A percentile compares a stretch with the other conserved stretches of the same genome.
Evolutionary conservation across 1,284 basidiomycete species (phyloP).

Genomic region (Ustilago esculenta): DNA sequence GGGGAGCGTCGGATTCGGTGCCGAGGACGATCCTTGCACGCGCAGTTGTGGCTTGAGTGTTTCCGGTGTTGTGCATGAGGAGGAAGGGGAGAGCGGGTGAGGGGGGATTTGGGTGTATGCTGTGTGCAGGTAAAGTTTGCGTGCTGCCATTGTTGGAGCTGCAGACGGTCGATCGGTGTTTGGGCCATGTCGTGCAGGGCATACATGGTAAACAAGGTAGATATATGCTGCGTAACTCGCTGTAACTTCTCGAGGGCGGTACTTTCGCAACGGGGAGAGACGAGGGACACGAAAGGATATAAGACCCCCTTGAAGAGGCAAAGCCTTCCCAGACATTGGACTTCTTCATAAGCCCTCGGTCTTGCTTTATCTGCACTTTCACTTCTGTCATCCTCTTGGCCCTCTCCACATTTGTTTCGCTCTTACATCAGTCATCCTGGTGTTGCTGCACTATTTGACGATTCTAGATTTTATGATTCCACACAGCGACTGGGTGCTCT

Average conservation of each 20-base stretch:
- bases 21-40: constrained; percentile 2
- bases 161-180: constrained; percentile 26
- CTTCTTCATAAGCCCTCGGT: no score
- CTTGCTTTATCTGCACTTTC: constrained; percentile 7
- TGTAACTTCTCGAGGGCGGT: not conserved
- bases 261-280: no score
- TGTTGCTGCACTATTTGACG: not conserved
- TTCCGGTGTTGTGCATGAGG: not conserved
- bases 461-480: constrained; percentile 32
- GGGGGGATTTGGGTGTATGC: constrained; percentile 20
- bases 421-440: not conserved
- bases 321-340: no score
- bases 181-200: constrained; percentile 7
- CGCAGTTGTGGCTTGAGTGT: constrained; percentile 13
- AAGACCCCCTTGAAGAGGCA: no score
- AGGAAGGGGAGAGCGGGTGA: not conserved
- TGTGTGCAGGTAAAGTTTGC: constrained; percentile 39
- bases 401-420: not conserved
- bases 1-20: not conserved
- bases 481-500: constrained; percentile 24
- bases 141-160: constrained; percentile 5
- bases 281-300: no score
- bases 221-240: constrained; percentile 2
- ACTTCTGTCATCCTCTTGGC: no score
- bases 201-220: constrained; percentile 18